A percentile compares a stretch with the other conserved stretches of the same genome.
These are phyloP conservation scores for Pseudogymnoascus sp. DNA, from an alignment of 2,329 filamentous ascomycete species.

Conservation along the genomic window DNA sequence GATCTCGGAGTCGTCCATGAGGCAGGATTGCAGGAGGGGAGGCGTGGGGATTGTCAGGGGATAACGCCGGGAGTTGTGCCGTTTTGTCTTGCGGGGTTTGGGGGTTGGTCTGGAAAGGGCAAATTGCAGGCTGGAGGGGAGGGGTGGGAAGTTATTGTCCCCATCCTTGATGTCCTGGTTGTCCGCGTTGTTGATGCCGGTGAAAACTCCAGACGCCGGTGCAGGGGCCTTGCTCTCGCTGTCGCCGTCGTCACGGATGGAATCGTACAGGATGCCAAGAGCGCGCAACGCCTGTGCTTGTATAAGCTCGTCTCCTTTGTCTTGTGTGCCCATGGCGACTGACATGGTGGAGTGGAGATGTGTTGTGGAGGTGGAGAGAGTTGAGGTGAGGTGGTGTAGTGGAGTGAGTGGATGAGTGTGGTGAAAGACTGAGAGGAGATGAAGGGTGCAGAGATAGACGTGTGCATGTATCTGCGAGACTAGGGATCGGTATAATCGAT, in stretches of 20 bases:
- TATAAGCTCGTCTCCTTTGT: constrained; percentile 10
- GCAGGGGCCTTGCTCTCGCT: background rate
- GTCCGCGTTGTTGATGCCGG: background rate
- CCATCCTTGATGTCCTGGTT: background rate
- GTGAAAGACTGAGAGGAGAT: constrained; percentile 1
- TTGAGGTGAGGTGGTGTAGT: background rate
- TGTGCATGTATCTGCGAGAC: background rate
- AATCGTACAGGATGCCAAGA: constrained; percentile 9
- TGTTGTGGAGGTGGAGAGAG: background rate
- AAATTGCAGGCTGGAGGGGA: background rate
- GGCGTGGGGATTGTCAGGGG: background rate
- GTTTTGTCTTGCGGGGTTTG: background rate
- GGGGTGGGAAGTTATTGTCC: background rate
- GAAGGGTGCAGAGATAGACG: background rate
- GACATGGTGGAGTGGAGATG: background rate
- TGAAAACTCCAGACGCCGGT: background rate
- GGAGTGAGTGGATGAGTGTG: background rate
- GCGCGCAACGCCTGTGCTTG: constrained; percentile 8
- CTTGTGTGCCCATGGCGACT: background rate
- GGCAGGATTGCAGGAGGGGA: background rate
- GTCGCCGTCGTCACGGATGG: background rate
- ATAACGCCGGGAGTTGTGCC: background rate
- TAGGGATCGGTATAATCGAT: constrained; percentile 10
- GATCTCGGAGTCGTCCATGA: background rate
- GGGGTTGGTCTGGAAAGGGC: background rate